Percentiles rank a stretch among this genome's conserved stretches.
phyloP scores from a whole-genome alignment of 148 eudicot genomes.

The Chenopodium suecicum region DNA sequence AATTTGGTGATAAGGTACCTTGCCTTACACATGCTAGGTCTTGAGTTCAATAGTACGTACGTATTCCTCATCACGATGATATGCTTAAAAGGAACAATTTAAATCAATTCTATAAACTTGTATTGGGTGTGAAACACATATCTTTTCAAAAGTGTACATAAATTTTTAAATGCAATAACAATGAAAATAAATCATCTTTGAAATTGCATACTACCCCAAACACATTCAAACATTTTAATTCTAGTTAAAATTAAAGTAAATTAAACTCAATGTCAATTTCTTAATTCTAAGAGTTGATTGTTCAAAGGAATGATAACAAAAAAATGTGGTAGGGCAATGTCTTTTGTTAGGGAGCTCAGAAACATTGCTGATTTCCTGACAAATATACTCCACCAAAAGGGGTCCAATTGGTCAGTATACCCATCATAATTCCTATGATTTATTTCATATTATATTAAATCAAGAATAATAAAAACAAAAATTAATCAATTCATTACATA shows the following conservation, averaged over 20 bases:
- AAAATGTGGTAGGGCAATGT: constrained; percentile 17
- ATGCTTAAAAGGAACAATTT: too few relatives aligned
- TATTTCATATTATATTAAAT: not conserved
- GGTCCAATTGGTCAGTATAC: constrained; percentile 18
- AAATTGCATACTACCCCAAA: too few relatives aligned
- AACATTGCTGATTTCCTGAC: constrained; percentile 23
- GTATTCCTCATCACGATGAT: too few relatives aligned
- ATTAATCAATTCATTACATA: constrained; percentile 19
- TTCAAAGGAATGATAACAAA: not conserved
- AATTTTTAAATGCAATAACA: too few relatives aligned
- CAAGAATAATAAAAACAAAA: constrained; percentile 3
- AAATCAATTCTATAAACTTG: too few relatives aligned
- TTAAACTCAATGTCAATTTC: not conserved
- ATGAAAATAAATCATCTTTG: too few relatives aligned
- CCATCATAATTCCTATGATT: constrained; percentile 8
- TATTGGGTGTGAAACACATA: too few relatives aligned
- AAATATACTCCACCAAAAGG: constrained; percentile 29
- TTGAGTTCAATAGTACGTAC: too few relatives aligned
- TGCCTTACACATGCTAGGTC: too few relatives aligned
- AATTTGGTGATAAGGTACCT: too few relatives aligned
- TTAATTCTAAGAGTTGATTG: not conserved
- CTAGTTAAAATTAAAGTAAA: not conserved
- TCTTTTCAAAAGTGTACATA: too few relatives aligned
- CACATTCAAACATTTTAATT: not conserved
- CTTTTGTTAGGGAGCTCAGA: constrained; percentile 7